phyloP scores from a whole-genome alignment of 148 eudicot species.

The Polygonum aviculare region DNA sequence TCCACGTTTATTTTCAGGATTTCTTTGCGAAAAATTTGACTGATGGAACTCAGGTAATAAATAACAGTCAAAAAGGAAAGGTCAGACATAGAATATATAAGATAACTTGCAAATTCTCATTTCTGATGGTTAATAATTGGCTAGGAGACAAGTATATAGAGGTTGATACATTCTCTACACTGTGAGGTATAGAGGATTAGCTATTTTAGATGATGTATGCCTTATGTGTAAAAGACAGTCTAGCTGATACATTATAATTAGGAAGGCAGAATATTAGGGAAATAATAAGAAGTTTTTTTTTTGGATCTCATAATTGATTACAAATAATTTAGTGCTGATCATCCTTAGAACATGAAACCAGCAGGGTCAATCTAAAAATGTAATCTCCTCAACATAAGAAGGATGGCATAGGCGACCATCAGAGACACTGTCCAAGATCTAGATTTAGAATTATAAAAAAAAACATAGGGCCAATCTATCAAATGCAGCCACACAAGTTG shows the following conservation, averaged over 20 bases:
- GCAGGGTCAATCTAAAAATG: background rate
- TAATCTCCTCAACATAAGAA: background rate
- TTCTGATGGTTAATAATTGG: conserved; percentile 19
- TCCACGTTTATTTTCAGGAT: background rate
- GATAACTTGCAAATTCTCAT: conserved; percentile 12
- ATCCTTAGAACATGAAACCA: background rate
- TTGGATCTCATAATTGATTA: background rate
- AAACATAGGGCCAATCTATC: background rate
- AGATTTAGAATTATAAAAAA: background rate
- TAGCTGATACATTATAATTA: background rate
- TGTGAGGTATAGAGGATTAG: background rate
- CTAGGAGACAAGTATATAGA: conserved; percentile 35
- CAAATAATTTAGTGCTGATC: background rate
- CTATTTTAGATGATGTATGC: background rate
- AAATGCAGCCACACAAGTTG: background rate
- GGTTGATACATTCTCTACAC: conserved; percentile 29
- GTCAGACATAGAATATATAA: background rate
- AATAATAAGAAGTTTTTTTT: background rate
- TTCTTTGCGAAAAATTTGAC: background rate
- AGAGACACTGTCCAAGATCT: background rate
- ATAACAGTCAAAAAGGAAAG: background rate
- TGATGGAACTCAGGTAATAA: background rate
- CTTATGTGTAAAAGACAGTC: background rate
- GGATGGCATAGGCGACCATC: background rate
- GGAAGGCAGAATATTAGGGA: background rate